Percentiles rank a stretch among this genome's conserved stretches.
These are phyloP conservation scores for Paramecium biaurelia DNA, from an alignment of 73 alveolate genomes.

Conservation along the genomic window DNA sequence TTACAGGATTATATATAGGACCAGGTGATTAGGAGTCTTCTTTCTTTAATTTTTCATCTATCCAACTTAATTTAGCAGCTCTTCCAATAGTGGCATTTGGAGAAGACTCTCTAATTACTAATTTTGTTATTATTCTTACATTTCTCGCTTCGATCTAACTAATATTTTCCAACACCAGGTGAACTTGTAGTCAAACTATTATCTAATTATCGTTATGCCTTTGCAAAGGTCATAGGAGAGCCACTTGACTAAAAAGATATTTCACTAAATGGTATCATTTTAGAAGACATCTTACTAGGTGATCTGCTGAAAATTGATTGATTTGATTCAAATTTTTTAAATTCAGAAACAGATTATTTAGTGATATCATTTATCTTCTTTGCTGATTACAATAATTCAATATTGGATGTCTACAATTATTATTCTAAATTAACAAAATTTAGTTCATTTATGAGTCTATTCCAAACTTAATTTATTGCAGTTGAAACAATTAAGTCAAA, in stretches of 20 bases:
- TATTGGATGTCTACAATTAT: not conserved
- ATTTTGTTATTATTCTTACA: not conserved
- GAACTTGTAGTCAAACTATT: conserved; percentile 4
- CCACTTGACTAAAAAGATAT: not conserved
- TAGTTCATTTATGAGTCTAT: not conserved
- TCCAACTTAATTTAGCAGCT: not conserved
- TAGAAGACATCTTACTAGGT: conserved; percentile 17
- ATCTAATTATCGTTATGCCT: not conserved
- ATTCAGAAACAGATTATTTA: not conserved
- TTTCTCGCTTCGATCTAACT: not conserved
- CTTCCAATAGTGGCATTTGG: not conserved
- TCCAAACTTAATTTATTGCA: not conserved
- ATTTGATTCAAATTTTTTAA: not conserved
- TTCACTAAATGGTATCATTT: conserved; percentile 19
- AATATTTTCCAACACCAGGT: conserved; percentile 28
- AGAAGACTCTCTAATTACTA: not conserved
- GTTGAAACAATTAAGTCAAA: not conserved
- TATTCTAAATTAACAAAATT: not conserved
- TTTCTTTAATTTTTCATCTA: not conserved
- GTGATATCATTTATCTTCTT: not conserved
- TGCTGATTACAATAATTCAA: not conserved
- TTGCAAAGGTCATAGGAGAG: not conserved
- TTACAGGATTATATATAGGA: conserved; percentile 28
- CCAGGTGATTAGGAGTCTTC: not conserved
- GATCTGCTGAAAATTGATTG: not conserved